These are phyloP conservation scores for Fusarium sp. DNA, from an alignment of 2,329 filamentous ascomycete species.

Conservation along the genomic window DNA sequence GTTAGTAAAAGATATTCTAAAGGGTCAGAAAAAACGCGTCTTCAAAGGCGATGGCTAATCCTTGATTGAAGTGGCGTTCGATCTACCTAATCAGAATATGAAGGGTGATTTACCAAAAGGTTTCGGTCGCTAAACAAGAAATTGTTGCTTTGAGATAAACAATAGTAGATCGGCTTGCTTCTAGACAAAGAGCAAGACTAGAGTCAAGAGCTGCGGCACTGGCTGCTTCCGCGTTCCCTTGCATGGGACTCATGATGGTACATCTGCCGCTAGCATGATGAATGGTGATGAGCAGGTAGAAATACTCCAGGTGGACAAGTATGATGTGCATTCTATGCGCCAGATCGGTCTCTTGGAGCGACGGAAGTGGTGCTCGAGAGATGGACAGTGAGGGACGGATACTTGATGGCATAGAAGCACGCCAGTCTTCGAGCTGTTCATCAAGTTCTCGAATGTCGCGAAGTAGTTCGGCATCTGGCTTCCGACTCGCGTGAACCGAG, in stretches of 20 bases:
- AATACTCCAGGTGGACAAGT: neutral
- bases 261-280: neutral
- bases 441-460: neutral
- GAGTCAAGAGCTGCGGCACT: neutral
- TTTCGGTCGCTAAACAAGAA: neutral
- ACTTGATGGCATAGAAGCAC: neutral
- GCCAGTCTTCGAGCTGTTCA: neutral
- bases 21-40: neutral
- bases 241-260: neutral
- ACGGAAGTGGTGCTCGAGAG: neutral
- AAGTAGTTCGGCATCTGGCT: neutral
- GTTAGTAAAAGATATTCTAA: neutral
- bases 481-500: neutral
- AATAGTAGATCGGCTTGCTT: neutral
- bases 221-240: neutral
- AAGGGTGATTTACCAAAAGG: neutral
- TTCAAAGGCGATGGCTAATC: neutral
- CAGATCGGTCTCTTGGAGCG: neutral
- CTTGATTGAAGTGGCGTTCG: neutral
- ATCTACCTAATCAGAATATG: no score
- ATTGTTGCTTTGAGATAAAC: neutral
- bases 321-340: neutral
- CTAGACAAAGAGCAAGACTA: neutral
- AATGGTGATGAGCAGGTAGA: neutral
- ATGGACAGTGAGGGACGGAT: neutral